phyloP scores from a whole-genome alignment of 2,329 filamentous ascomycete species.

The Corinectria fuckeliana region DNA sequence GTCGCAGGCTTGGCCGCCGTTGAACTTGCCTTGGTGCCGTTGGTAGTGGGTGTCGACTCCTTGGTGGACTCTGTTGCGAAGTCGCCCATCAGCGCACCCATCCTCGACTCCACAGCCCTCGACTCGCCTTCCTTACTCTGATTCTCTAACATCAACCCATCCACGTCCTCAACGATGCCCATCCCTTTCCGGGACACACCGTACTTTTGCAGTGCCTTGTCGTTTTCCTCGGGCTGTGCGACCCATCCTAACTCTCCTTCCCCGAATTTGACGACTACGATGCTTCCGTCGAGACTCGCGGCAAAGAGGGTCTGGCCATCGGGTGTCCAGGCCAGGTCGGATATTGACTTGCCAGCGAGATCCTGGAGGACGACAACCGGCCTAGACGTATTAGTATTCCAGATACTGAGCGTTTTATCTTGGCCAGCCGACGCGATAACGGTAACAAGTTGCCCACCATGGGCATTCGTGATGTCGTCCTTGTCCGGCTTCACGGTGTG shows the following conservation, averaged over 20 bases:
- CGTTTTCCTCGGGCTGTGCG: slow-evolving; percentile 84
- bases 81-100: slow-evolving; percentile 99
- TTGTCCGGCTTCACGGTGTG: slow-evolving; percentile 70
- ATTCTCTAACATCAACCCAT: slow-evolving; percentile 86
- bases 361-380: slow-evolving; percentile 92
- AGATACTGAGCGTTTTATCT: slow-evolving; percentile 94
- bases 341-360: slow-evolving; percentile 87
- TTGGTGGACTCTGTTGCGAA: slow-evolving; percentile 64
- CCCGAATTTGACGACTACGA: slow-evolving; percentile 82
- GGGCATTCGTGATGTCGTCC: slow-evolving; percentile 54
- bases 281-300: slow-evolving; percentile 87
- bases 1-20: slow-evolving; percentile 47
- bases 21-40: slow-evolving; percentile 55
- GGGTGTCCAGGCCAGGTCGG: slow-evolving; percentile 91
- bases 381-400: slow-evolving; percentile 95
- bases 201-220: slow-evolving; percentile 91
- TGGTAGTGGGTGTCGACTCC: slow-evolving; percentile 53
- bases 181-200: slow-evolving; percentile 86
- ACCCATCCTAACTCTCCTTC: slow-evolving; percentile 90
- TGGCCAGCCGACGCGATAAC: slow-evolving; percentile 97
- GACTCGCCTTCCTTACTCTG: slow-evolving; percentile 91
- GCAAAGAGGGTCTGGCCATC: slow-evolving; percentile 88
- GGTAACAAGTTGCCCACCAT: slow-evolving; percentile 69
- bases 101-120: slow-evolving; percentile 87
- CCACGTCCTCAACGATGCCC: slow-evolving; percentile 91